Evolutionary conservation across 208 protist genomes (phyloP).

Genomic region (Leishmania mexicana): DNA sequence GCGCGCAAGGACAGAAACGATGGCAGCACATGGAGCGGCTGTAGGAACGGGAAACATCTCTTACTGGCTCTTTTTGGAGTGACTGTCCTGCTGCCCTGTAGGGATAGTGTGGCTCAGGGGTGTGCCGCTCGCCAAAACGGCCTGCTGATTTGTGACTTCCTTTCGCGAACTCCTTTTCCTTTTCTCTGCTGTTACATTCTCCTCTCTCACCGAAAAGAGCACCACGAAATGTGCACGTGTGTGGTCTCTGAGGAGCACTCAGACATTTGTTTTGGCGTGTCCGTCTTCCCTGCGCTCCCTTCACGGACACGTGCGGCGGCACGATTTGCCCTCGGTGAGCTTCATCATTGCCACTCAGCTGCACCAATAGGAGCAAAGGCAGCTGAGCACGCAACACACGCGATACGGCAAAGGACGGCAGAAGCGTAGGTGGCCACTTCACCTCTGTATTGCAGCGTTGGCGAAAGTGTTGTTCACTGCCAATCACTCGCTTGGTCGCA

Average conservation of each 20-base stretch:
- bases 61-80: background rate
- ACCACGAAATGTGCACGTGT: background rate
- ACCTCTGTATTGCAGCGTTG: background rate
- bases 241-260: background rate
- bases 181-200: background rate
- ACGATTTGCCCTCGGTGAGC: background rate
- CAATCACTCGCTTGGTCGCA: background rate
- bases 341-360: background rate
- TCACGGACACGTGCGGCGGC: background rate
- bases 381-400: background rate
- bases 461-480: background rate
- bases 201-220: background rate
- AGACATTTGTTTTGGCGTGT: background rate
- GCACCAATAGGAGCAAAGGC: background rate
- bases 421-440: background rate
- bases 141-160: slow-evolving; percentile 3
- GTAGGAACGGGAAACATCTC: background rate
- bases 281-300: background rate
- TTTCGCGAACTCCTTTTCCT: slow-evolving; percentile 3
- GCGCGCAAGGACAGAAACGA: background rate
- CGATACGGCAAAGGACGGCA: background rate
- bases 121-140: background rate
- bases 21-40: background rate
- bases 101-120: background rate
- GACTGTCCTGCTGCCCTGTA: background rate